Evolutionary conservation across 2,329 filamentous ascomycete genomes (phyloP).

Genomic region (Venturia oleaginea): DNA sequence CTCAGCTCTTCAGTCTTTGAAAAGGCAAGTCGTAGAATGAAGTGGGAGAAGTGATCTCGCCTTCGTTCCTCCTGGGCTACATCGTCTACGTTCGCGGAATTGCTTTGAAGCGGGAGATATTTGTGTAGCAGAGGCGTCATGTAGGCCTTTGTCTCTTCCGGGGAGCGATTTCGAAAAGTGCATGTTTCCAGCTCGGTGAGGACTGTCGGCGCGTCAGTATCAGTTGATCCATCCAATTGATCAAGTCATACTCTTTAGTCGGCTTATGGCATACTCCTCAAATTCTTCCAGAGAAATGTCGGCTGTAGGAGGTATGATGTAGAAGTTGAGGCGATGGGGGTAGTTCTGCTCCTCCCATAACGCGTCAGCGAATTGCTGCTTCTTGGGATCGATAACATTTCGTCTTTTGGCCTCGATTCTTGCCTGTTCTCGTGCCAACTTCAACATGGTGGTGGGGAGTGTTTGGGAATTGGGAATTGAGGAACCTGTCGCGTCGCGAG

Average conservation of each 20-base stretch:
- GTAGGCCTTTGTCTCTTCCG: slow-evolving; percentile 71
- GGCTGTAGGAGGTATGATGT: slow-evolving; percentile 74
- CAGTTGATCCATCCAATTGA: slow-evolving; percentile 13
- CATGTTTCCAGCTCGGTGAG: slow-evolving; percentile 87
- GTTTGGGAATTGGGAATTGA: not conserved
- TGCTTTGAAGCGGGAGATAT: slow-evolving; percentile 70
- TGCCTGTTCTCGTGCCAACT: slow-evolving; percentile 15
- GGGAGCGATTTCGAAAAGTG: slow-evolving; percentile 82
- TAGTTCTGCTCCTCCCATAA: slow-evolving; percentile 72
- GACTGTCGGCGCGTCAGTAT: slow-evolving; percentile 42
- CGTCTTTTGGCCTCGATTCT: slow-evolving; percentile 61
- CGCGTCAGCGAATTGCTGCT: slow-evolving; percentile 74
- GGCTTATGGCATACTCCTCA: slow-evolving; percentile 96
- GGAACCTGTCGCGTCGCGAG: not conserved
- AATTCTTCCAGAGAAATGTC: slow-evolving; percentile 97
- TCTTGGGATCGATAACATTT: slow-evolving; percentile 66
- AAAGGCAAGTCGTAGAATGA: slow-evolving; percentile 90
- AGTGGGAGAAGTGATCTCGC: slow-evolving; percentile 96
- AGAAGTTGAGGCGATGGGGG: slow-evolving; percentile 84
- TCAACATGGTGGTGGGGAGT: slow-evolving; percentile 6
- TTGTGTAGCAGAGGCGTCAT: slow-evolving; percentile 84
- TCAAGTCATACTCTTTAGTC: slow-evolving; percentile 58
- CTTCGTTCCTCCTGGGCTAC: slow-evolving; percentile 64
- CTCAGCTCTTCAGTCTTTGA: slow-evolving; percentile 84
- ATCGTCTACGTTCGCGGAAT: slow-evolving; percentile 49